Percentiles rank a stretch among this genome's conserved stretches.
phyloP scores from a whole-genome alignment of 2,329 filamentous ascomycete genomes.

The Sarocladiaceae sp. region DNA sequence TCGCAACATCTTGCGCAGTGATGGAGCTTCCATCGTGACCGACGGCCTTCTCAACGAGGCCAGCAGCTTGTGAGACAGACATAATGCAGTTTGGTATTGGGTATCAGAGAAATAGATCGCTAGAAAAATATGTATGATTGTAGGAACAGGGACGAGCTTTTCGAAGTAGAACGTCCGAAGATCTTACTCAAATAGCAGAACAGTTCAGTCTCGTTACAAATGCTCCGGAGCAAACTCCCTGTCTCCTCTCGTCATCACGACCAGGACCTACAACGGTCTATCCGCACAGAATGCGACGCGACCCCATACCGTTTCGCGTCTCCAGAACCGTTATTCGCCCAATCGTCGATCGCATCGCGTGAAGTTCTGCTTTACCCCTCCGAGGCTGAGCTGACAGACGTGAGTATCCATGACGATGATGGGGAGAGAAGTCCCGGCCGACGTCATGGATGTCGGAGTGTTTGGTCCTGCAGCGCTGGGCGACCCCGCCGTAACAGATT shows the following conservation, averaged over 20 bases:
- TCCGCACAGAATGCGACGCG: not conserved
- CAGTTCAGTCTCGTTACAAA: not conserved
- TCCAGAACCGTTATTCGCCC: not conserved
- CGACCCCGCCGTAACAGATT: not conserved
- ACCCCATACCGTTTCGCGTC: not conserved
- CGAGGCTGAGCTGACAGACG: not conserved
- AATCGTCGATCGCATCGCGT: not conserved
- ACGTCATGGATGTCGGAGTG: slow-evolving; percentile 9
- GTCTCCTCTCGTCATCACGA: not conserved
- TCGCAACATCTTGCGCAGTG: slow-evolving; percentile 65
- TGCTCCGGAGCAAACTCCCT: not conserved
- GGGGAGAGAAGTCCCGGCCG: not conserved
- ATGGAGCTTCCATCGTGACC: slow-evolving; percentile 64
- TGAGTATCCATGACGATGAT: slow-evolving; percentile 1
- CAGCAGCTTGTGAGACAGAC: slow-evolving; percentile 63
- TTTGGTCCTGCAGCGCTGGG: slow-evolving; percentile 1
- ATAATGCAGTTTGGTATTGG: slow-evolving; percentile 29
- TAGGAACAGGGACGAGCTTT: not conserved
- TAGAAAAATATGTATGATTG: not conserved
- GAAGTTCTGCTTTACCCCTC: not conserved
- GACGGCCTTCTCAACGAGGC: slow-evolving; percentile 59
- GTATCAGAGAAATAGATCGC: not conserved
- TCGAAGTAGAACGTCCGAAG: too few species aligned
- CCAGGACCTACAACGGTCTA: too few species aligned
- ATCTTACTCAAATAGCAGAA: too few species aligned